Conservation (phyloP, 2,329 filamentous ascomycete genomes). For the Phialemonium atrogriseum region DNA sequence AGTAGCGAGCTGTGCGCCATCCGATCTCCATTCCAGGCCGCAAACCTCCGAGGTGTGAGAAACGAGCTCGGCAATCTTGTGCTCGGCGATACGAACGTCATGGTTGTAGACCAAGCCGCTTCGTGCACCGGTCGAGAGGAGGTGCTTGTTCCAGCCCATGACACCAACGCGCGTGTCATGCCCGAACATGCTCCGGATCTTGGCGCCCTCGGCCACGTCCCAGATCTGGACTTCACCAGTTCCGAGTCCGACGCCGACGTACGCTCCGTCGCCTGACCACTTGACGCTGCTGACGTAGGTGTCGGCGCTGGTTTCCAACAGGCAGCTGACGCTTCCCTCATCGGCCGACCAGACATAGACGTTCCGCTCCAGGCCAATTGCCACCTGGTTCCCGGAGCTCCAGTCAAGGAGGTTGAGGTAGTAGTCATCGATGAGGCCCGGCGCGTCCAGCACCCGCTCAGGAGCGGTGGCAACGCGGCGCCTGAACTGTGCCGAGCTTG, state of each 20-base stretch:
- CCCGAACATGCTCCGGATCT: constrained; percentile 97
- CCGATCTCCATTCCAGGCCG: constrained; percentile 93
- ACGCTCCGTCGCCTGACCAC: constrained; percentile 95
- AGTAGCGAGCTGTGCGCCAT: constrained; percentile 93
- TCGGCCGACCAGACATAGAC: constrained; percentile 99
- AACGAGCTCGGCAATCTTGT: constrained; percentile 95
- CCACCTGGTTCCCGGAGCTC: constrained; percentile 96
- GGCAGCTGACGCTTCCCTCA: constrained; percentile 77
- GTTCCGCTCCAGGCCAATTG: constrained; percentile 91
- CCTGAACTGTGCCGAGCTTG: constrained; percentile 75
- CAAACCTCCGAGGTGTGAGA: constrained; percentile 98
- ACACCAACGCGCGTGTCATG: constrained; percentile 95
- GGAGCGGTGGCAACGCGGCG: constrained; percentile 90
- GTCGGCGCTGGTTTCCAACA: constrained; percentile 80
- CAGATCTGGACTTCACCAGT: constrained; percentile 98
- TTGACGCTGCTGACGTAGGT: constrained; percentile 98
- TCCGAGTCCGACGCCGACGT: constrained; percentile 90
- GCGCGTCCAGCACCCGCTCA: constrained; percentile 92
- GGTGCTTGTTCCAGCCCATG: constrained; percentile 99
- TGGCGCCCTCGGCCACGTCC: constrained; percentile 90
- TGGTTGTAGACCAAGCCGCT: constrained; percentile 97
- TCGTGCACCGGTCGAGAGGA: constrained; percentile 88
- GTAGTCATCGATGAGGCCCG: constrained; percentile 95
- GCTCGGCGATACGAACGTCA: constrained; percentile 92
- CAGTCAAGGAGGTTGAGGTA: constrained; percentile 98